Percentiles rank a stretch among this genome's conserved stretches.
Evolutionary conservation across 1,284 basidiomycete species (phyloP).

Genomic region (Cronartium ribicola): DNA sequence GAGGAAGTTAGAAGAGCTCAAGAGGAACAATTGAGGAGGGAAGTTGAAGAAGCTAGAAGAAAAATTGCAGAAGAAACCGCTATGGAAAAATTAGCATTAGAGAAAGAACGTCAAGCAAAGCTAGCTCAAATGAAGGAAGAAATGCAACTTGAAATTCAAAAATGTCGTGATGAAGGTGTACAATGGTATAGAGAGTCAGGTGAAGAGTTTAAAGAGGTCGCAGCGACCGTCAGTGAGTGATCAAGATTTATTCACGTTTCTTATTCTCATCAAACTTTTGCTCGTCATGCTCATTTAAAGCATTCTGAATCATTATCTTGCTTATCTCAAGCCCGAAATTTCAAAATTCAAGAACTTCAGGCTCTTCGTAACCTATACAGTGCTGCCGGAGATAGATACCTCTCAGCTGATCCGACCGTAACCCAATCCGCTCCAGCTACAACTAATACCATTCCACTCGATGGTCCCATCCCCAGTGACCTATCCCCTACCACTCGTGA

Average conservation of each 20-base stretch:
- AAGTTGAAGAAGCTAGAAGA: slow-evolving; percentile 33
- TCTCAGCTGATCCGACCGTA: slow-evolving; percentile 15
- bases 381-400: slow-evolving; percentile 16
- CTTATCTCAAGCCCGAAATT: slow-evolving; percentile 15
- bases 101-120: slow-evolving; percentile 21
- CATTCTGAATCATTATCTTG: too few species aligned
- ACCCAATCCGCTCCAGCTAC: neutral
- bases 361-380: slow-evolving; percentile 20
- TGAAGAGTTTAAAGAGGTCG: slow-evolving; percentile 25
- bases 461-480: neutral
- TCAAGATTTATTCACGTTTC: neutral
- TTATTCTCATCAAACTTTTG: neutral
- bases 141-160: slow-evolving; percentile 33
- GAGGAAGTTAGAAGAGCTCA: slow-evolving; percentile 29
- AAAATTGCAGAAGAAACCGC: slow-evolving; percentile 34
- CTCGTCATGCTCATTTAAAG: neutral
- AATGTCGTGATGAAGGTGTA: slow-evolving; percentile 21
- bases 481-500: slow-evolving; percentile 3
- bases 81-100: slow-evolving; percentile 23
- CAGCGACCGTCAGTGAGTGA: slow-evolving; percentile 21
- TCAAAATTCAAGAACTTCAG: slow-evolving; percentile 28
- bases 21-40: slow-evolving; percentile 32
- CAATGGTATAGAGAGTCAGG: slow-evolving; percentile 26
- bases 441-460: neutral
- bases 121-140: slow-evolving; percentile 26